These are phyloP conservation scores for Kregervanrija pseudodelftensis DNA, from an alignment of 805 yeast species.

Conservation along the genomic window DNA sequence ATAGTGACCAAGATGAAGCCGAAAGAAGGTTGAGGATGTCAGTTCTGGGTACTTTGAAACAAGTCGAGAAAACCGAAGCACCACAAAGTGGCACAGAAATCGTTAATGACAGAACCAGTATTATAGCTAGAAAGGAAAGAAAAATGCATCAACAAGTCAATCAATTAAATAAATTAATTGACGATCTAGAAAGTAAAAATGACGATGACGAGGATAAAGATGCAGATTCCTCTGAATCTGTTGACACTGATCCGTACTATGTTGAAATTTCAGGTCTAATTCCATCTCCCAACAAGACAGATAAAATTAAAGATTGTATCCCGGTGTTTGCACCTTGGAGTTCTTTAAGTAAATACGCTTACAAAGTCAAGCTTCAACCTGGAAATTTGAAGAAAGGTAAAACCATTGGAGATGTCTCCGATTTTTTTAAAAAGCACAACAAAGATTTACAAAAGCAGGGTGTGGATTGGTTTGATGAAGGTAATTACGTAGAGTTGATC, in stretches of 20 bases:
- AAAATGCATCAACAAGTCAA: conserved; percentile 26
- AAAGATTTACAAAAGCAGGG: conserved; percentile 21
- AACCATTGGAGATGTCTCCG: conserved; percentile 61
- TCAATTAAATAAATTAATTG: conserved; percentile 26
- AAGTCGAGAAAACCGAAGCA: conserved; percentile 22
- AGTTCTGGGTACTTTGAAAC: conserved; percentile 77
- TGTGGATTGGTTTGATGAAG: conserved; percentile 66
- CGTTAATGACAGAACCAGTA: conserved; percentile 4
- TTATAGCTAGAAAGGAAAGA: conserved; percentile 12
- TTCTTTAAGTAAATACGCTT: conserved; percentile 64
- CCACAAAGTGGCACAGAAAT: neutral
- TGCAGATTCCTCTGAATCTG: conserved; percentile 12
- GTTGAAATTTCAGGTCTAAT: conserved; percentile 26
- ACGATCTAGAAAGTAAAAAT: conserved; percentile 21
- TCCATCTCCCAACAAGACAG: conserved; percentile 40
- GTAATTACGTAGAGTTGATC: conserved; percentile 44
- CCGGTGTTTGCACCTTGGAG: conserved; percentile 95
- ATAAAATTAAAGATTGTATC: conserved; percentile 53
- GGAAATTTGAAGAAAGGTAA: conserved; percentile 83
- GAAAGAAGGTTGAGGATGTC: conserved; percentile 71
- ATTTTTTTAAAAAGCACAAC: conserved; percentile 40
- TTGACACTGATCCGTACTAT: conserved; percentile 28
- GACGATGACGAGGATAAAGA: conserved; percentile 11
- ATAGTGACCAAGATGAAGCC: conserved; percentile 88
- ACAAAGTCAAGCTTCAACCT: conserved; percentile 78